Evolutionary conservation across 2,329 filamentous ascomycete genomes (phyloP), one percentile per base, ranked within the genome.

Genomic region (Pseudocercospora vitis): DNA sequence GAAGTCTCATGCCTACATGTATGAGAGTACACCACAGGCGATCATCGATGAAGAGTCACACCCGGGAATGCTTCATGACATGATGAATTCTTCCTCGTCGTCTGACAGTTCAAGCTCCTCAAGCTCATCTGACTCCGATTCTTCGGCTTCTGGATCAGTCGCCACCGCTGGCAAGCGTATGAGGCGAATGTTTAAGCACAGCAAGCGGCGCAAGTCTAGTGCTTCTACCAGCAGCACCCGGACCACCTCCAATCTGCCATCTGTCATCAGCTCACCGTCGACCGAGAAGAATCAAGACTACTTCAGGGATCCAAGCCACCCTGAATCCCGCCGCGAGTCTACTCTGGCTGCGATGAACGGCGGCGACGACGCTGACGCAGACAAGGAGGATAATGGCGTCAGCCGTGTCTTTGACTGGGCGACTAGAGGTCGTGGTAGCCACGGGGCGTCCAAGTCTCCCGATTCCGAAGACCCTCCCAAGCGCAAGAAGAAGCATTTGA

Each of bases 1-100:
- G 56, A 95, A 95, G 73, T 94, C 90, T 1, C 91, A 96, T 68
- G 82, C 89, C 7, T 95, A 95, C 73, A 85, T 96, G 76, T 95
- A 96, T 64, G 88, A 91, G 71, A 94, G 90, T 61, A 96, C 89
- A 4, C 91, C 91, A 7, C 91, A 96, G 73, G 86, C 91, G 63
- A 87, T 95, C 56, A 94, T 96, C 59, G 91, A 96, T 63, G 90
- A 94, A 65, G 91, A 96, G 69, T 86, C 89, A 0, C 87, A 89
- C 40, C 91, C 91, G 18, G 91, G 91, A 59, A 86, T 94, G 0
- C 81, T 91, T 9, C 87, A 88, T 14, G 87, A 88, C 26, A 89
- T 92, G 73, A 81, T 96, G 65, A 88, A 94, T 59, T 84, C 86
- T 2, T 78, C 74, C 50, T 80, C 75, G 7, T 81, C 83, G 4